A percentile compares a stretch with the other conserved stretches of the same genome.
Evolutionary conservation across 805 yeast species (phyloP).

Genomic region (Yamadazyma sp.): DNA sequence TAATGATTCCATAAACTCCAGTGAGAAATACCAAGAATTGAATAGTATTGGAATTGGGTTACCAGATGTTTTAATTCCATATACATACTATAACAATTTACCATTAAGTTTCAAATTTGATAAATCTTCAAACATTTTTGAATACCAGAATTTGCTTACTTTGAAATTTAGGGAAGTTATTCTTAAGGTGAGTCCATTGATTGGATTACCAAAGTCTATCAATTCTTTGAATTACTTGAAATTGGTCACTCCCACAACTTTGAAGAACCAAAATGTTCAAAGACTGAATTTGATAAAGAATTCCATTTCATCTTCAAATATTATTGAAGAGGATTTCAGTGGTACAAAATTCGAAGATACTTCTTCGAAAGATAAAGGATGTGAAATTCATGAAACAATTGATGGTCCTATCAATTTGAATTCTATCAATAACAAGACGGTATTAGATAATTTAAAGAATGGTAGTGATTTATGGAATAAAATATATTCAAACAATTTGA

Average conservation of each 20-base stretch:
- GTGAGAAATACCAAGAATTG: constrained; percentile 36
- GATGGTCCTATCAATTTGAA: constrained; percentile 38
- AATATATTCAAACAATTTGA: constrained; percentile 69
- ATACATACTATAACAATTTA: constrained; percentile 33
- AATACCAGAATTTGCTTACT: constrained; percentile 37
- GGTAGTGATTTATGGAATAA: constrained; percentile 71
- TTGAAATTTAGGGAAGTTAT: constrained; percentile 71
- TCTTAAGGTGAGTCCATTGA: constrained; percentile 72
- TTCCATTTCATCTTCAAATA: constrained; percentile 34
- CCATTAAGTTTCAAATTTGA: constrained; percentile 36
- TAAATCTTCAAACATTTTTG: constrained; percentile 31
- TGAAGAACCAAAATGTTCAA: constrained; percentile 24
- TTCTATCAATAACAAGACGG: constrained; percentile 26
- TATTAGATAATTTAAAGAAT: constrained; percentile 31
- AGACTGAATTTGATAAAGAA: constrained; percentile 28
- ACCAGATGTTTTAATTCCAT: constrained; percentile 42
- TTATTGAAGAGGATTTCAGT: constrained; percentile 36
- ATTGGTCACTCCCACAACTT: constrained; percentile 57
- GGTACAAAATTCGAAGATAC: constrained; percentile 34
- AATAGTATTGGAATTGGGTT: constrained; percentile 39
- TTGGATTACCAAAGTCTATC: constrained; percentile 83
- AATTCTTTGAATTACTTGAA: constrained; percentile 68
- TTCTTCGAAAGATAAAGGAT: not conserved
- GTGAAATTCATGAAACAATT: constrained; percentile 29
- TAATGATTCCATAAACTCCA: constrained; percentile 36